A percentile compares a stretch with the other conserved stretches of the same genome.
These are phyloP conservation scores for Pseudogymnoascus sp. DNA, from an alignment of 2,329 filamentous ascomycete genomes.

Conservation along the genomic window DNA sequence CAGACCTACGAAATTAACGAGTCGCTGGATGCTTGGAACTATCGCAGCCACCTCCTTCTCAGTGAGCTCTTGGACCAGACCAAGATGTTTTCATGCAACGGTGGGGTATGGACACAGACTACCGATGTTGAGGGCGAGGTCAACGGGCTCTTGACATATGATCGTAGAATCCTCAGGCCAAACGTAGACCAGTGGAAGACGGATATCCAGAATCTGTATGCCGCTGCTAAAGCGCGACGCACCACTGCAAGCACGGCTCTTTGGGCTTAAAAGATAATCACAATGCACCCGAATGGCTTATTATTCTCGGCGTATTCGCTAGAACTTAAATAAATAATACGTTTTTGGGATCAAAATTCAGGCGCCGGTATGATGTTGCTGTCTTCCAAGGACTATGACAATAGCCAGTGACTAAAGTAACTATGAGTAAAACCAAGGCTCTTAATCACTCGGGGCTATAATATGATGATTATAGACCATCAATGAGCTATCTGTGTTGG, in stretches of 20 bases:
- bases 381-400: neutral
- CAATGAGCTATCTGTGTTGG: neutral
- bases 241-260: neutral
- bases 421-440: neutral
- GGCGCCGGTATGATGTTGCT: neutral
- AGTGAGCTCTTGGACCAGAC: constrained; percentile 40
- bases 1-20: constrained; percentile 60
- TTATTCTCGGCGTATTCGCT: neutral
- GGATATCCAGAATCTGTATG: constrained; percentile 53
- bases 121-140: constrained; percentile 69
- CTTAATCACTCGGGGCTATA: neutral
- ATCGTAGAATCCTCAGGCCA: constrained; percentile 51
- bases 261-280: neutral
- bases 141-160: constrained; percentile 63
- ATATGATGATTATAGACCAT: neutral
- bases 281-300: neutral
- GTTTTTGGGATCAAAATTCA: neutral
- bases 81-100: constrained; percentile 47
- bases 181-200: constrained; percentile 49
- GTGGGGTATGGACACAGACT: constrained; percentile 65
- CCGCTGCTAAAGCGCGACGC: constrained; percentile 37
- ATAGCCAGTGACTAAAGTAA: neutral
- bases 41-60: constrained; percentile 48
- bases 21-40: constrained; percentile 51
- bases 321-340: constrained; percentile 1